Percentiles rank a stretch among this genome's conserved stretches.
Evolutionary conservation across 1,139 yeast species (phyloP).

Genomic region (Protomyces lactucae-debilis): DNA sequence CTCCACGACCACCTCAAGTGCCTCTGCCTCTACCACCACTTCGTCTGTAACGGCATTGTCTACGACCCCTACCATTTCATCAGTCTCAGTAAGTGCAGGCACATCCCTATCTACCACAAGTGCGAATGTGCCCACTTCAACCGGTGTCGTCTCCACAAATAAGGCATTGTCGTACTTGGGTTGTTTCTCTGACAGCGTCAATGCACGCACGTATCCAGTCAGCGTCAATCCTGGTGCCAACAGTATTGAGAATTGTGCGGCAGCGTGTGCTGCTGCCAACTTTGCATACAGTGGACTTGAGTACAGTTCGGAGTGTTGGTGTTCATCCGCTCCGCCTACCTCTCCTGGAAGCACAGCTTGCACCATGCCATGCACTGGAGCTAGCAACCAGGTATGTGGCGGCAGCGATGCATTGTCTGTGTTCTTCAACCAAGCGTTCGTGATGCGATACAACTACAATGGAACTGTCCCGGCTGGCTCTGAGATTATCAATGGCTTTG

Average conservation of each 20-base stretch:
- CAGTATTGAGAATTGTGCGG: slow-evolving; percentile 3
- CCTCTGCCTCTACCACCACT: not conserved
- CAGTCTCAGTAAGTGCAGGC: not conserved
- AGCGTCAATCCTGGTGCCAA: not conserved
- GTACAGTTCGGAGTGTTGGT: slow-evolving; percentile 21
- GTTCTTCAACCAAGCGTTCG: not conserved
- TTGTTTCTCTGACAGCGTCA: not conserved
- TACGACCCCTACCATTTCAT: not conserved
- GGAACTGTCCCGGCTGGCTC: not conserved
- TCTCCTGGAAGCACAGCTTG: not conserved
- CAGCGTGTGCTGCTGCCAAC: not conserved
- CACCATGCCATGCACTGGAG: not conserved
- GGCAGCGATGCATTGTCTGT: slow-evolving; percentile 9
- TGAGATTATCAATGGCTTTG: not conserved
- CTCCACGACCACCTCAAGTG: not conserved
- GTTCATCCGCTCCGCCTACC: not conserved
- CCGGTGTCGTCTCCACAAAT: not conserved
- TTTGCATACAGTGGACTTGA: slow-evolving; percentile 14
- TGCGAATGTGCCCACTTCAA: not conserved
- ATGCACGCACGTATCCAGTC: not conserved
- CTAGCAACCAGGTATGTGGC: slow-evolving; percentile 8
- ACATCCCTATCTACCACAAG: not conserved
- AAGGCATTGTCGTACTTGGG: not conserved
- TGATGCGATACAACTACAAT: not conserved
- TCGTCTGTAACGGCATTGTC: not conserved